Conservation (phyloP, 768 basidiomycete species). For the Botryobasidium botryosum region DNA sequence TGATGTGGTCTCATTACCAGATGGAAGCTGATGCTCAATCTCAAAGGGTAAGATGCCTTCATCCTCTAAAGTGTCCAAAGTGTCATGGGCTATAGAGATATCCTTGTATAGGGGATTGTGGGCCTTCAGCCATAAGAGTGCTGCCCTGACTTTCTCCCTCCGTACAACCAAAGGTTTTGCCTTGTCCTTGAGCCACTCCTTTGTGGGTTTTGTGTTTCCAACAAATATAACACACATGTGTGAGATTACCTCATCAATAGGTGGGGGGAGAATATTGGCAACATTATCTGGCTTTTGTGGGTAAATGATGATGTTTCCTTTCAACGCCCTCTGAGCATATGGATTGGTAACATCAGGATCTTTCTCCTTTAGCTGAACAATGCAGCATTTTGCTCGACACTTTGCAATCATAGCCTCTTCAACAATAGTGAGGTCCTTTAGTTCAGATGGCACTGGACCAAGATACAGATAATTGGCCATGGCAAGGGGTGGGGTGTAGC, state of each 20-base stretch:
- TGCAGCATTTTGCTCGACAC: neutral
- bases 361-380: neutral
- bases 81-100: neutral
- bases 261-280: conserved; percentile 9
- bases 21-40: neutral
- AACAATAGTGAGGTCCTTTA: neutral
- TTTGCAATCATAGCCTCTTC: neutral
- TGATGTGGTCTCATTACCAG: neutral
- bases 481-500: neutral
- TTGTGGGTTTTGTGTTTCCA: conserved; percentile 4
- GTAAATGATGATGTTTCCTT: conserved; percentile 10
- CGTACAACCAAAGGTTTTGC: conserved; percentile 8
- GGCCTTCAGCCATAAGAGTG: conserved; percentile 6
- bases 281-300: conserved; percentile 8
- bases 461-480: conserved; percentile 1
- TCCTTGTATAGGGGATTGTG: conserved; percentile 9
- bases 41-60: conserved; percentile 5
- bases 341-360: neutral
- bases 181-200: conserved; percentile 9
- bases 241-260: conserved; percentile 10
- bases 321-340: neutral
- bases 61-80: neutral
- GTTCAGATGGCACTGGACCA: neutral
- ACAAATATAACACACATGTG: conserved; percentile 13
- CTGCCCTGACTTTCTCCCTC: conserved; percentile 5